These are phyloP conservation scores for Podila horticola DNA, from an alignment of 192 early-diverging fungal species.

Conservation along the genomic window DNA sequence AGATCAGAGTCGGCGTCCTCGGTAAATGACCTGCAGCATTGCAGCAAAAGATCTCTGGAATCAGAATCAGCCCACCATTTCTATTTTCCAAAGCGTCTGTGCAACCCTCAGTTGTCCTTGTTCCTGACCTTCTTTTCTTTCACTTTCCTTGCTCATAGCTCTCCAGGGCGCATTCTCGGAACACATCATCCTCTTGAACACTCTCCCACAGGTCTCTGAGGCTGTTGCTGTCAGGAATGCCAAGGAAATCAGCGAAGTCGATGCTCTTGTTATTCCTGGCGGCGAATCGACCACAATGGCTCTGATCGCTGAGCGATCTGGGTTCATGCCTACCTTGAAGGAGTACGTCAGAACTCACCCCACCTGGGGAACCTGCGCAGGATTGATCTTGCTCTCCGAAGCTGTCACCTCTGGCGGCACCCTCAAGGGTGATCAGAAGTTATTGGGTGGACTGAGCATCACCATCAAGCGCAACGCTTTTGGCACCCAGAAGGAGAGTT, in stretches of 20 bases:
- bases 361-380: constrained; percentile 97
- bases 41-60: neutral
- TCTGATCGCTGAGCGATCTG: constrained; percentile 88
- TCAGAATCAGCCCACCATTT: neutral
- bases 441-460: constrained; percentile 85
- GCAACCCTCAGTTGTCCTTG: neutral
- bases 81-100: neutral
- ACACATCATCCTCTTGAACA: constrained; percentile 85
- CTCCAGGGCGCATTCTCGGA: constrained; percentile 97
- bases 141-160: constrained; percentile 53
- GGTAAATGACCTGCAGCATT: constrained; percentile 16
- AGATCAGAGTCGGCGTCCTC: constrained; percentile 49
- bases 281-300: constrained; percentile 97
- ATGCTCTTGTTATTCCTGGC: constrained; percentile 94
- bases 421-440: constrained; percentile 87
- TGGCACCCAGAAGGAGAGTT: constrained; percentile 93
- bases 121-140: neutral
- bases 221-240: constrained; percentile 74
- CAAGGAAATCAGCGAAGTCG: constrained; percentile 76
- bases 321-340: constrained; percentile 80
- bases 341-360: constrained; percentile 81
- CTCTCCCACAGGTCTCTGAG: constrained; percentile 67
- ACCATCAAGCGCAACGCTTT: constrained; percentile 94
- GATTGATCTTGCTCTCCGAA: constrained; percentile 91
- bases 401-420: constrained; percentile 67